Evolutionary conservation across 2,329 filamentous ascomycete genomes (phyloP).

Genomic region (Aspergillus niger): DNA sequence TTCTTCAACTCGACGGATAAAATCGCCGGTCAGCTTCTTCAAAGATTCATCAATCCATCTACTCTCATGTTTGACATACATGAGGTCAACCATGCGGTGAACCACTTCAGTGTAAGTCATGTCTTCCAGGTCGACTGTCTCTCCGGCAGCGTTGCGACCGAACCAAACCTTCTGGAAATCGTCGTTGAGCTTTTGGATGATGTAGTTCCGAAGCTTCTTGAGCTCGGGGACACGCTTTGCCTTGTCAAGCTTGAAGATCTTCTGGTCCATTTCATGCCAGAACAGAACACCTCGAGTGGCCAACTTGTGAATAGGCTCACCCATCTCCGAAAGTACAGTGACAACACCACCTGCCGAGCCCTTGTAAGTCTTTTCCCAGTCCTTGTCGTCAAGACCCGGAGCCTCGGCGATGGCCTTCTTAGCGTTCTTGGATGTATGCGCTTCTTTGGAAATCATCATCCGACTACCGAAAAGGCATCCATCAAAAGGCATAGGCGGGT

Average conservation of each 20-base stretch:
- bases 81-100: slow-evolving; percentile 81
- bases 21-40: slow-evolving; percentile 82
- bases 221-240: slow-evolving; percentile 86
- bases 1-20: slow-evolving; percentile 95
- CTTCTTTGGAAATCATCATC: slow-evolving; percentile 93
- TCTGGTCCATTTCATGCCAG: slow-evolving; percentile 99
- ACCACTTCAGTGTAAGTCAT: slow-evolving; percentile 94
- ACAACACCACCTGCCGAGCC: slow-evolving; percentile 89
- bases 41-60: slow-evolving; percentile 90
- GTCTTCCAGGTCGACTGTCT: slow-evolving; percentile 85
- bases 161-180: slow-evolving; percentile 99
- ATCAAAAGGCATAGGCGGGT: slow-evolving; percentile 91
- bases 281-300: slow-evolving; percentile 94
- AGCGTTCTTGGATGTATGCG: slow-evolving; percentile 79
- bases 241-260: slow-evolving; percentile 95
- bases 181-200: slow-evolving; percentile 93
- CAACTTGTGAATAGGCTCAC: slow-evolving; percentile 98
- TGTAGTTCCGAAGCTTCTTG: slow-evolving; percentile 84
- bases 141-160: slow-evolving; percentile 75
- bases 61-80: slow-evolving; percentile 87
- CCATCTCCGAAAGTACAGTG: slow-evolving; percentile 98
- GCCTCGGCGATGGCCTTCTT: slow-evolving; percentile 91
- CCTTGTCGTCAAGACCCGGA: slow-evolving; percentile 73
- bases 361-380: slow-evolving; percentile 95
- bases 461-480: slow-evolving; percentile 87